Evolutionary conservation across 2,329 filamentous ascomycete species (phyloP).

Genomic region (Microascus cirrosus): DNA sequence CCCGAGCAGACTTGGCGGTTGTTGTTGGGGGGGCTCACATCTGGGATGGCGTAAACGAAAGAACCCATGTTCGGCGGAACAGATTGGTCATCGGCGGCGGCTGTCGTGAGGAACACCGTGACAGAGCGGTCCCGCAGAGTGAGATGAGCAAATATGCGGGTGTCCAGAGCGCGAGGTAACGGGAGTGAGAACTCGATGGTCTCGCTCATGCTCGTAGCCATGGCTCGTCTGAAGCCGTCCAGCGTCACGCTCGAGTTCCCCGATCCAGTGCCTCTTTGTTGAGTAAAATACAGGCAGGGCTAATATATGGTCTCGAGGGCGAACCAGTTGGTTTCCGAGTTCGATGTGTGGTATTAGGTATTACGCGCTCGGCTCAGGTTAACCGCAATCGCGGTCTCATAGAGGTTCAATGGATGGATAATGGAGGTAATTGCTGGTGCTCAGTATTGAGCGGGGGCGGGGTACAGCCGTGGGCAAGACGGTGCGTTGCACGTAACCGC

Average conservation of each 20-base stretch:
- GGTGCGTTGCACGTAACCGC: background rate
- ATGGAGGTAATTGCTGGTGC: background rate
- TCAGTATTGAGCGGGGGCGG: background rate
- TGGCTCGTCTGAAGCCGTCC: background rate
- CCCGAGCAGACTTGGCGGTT: background rate
- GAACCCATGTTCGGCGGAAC: conserved; percentile 59
- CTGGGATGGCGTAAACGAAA: conserved; percentile 87
- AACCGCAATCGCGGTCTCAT: too few species aligned
- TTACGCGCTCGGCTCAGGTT: too few species aligned
- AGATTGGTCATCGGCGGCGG: conserved; percentile 38
- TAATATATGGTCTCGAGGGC: too few species aligned
- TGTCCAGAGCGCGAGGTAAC: conserved; percentile 48
- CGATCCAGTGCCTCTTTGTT: background rate
- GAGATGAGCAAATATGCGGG: conserved; percentile 49
- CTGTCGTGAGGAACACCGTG: conserved; percentile 50
- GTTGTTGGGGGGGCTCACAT: conserved; percentile 53
- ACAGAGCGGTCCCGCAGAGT: conserved; percentile 46
- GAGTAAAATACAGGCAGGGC: background rate
- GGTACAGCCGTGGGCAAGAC: background rate
- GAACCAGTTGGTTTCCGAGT: too few species aligned
- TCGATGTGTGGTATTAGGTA: too few species aligned
- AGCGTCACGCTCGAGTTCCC: background rate
- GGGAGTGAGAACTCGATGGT: conserved; percentile 41
- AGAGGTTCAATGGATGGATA: too few species aligned
- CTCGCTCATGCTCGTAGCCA: background rate